Percentiles rank a stretch among this genome's conserved stretches.
Conservation (phyloP, 805 yeast species). For the Monosporozyma aerobia region DNA sequence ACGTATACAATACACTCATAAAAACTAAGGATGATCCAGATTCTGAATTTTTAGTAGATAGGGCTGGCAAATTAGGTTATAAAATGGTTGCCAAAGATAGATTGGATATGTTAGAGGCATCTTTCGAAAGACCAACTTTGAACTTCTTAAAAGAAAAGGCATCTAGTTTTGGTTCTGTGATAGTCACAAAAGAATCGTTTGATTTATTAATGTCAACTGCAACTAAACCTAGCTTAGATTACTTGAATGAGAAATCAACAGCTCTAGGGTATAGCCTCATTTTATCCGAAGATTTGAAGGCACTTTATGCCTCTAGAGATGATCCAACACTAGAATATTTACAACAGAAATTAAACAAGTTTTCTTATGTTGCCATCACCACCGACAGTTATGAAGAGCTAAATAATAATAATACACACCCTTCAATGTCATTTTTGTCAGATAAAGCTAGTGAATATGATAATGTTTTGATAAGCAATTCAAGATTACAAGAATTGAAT, state of each 20-base stretch:
- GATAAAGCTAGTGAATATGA: not conserved
- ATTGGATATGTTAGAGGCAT: not conserved
- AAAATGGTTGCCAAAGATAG: not conserved
- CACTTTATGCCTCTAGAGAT: not conserved
- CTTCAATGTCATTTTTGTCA: not conserved
- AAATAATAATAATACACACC: not conserved
- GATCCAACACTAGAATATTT: constrained; percentile 5
- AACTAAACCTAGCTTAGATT: constrained; percentile 5
- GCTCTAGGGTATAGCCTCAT: not conserved
- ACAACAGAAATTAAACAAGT: constrained; percentile 6
- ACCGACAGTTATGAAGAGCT: not conserved
- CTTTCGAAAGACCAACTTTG: not conserved
- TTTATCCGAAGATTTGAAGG: not conserved
- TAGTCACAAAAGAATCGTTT: not conserved
- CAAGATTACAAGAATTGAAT: constrained; percentile 9
- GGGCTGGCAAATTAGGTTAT: constrained; percentile 2
- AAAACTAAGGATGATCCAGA: constrained; percentile 6
- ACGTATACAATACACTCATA: not conserved
- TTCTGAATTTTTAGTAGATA: constrained; percentile 7
- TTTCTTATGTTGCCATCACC: not conserved
- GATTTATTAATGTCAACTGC: not conserved
- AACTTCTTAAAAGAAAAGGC: constrained; percentile 1
- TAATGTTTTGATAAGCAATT: not conserved
- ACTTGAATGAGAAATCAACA: constrained; percentile 9
- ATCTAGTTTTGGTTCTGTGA: not conserved